Percentiles rank a stretch among this genome's conserved stretches.
phyloP scores from a whole-genome alignment of 176 grass and related monocot genomes.

The Oryza officinalis region DNA sequence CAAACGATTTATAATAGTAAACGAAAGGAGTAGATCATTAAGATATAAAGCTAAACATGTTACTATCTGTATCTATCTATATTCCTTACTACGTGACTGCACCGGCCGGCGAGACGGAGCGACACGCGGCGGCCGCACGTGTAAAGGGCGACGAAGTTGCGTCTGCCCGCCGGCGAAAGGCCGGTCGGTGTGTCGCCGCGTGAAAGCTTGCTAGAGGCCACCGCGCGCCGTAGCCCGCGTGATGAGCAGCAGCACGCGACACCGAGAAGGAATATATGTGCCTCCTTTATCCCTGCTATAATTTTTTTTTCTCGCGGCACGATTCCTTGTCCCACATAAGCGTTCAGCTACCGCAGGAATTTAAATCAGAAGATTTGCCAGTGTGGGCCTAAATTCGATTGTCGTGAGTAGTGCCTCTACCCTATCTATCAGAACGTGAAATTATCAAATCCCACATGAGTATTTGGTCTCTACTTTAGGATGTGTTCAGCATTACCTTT shows the following conservation, averaged over 20 bases:
- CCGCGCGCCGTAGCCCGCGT: background rate
- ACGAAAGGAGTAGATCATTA: too few relatives aligned
- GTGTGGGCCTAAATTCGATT: background rate
- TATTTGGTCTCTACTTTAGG: background rate
- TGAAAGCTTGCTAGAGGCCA: background rate
- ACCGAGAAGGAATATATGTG: background rate
- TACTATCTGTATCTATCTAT: background rate
- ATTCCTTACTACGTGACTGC: background rate
- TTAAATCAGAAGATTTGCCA: background rate
- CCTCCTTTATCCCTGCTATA: too few relatives aligned
- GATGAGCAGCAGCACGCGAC: background rate
- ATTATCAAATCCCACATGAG: background rate
- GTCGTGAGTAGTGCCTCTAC: background rate
- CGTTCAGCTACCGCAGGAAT: background rate
- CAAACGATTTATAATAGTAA: too few relatives aligned
- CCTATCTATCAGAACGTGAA: background rate
- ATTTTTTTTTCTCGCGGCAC: background rate
- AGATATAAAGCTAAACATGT: background rate
- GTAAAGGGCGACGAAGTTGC: background rate
- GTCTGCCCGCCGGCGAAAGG: background rate
- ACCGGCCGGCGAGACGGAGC: background rate
- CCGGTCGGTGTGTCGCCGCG: background rate
- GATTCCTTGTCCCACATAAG: background rate
- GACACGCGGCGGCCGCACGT: background rate
- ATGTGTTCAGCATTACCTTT: too few relatives aligned